Conservation (phyloP, 805 yeast species). For the Vanderwaltozyma polyspora region DNA sequence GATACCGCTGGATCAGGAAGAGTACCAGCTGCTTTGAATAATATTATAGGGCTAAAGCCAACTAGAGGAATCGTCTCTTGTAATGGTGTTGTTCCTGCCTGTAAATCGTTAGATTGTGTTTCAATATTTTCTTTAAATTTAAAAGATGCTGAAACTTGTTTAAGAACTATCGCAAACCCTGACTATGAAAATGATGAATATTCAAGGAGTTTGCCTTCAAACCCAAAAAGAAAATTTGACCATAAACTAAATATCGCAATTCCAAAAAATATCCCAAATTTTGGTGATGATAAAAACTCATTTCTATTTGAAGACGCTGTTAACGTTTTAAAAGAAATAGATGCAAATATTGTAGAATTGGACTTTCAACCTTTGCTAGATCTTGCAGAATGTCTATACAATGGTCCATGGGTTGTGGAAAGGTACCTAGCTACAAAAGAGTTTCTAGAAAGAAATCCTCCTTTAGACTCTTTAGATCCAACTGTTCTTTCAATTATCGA, state of each 20-base stretch:
- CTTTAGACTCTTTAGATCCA: constrained; percentile 65
- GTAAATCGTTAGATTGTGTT: constrained; percentile 87
- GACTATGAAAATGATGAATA: constrained; percentile 66
- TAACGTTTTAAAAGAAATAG: constrained; percentile 36
- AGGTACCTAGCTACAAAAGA: constrained; percentile 75
- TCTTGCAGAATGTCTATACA: constrained; percentile 79
- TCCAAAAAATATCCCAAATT: constrained; percentile 57
- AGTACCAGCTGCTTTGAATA: constrained; percentile 93
- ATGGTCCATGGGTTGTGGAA: constrained; percentile 99
- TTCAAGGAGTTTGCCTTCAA: constrained; percentile 62
- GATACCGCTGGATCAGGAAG: constrained; percentile 98
- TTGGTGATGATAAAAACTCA: constrained; percentile 70
- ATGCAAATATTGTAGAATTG: constrained; percentile 49
- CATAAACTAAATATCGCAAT: not conserved
- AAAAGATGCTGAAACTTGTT: constrained; percentile 71
- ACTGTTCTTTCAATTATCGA: constrained; percentile 66
- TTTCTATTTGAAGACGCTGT: constrained; percentile 54
- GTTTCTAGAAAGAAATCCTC: constrained; percentile 60
- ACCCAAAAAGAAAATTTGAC: constrained; percentile 47
- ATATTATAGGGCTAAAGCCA: constrained; percentile 86
- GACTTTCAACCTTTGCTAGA: constrained; percentile 71
- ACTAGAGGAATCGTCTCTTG: constrained; percentile 81
- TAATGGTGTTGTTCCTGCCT: constrained; percentile 93
- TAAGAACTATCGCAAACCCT: constrained; percentile 57
- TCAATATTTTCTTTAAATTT: constrained; percentile 72